These are phyloP conservation scores for Lecanicillium sp. DNA, from an alignment of 2,329 filamentous ascomycete genomes.

Conservation along the genomic window DNA sequence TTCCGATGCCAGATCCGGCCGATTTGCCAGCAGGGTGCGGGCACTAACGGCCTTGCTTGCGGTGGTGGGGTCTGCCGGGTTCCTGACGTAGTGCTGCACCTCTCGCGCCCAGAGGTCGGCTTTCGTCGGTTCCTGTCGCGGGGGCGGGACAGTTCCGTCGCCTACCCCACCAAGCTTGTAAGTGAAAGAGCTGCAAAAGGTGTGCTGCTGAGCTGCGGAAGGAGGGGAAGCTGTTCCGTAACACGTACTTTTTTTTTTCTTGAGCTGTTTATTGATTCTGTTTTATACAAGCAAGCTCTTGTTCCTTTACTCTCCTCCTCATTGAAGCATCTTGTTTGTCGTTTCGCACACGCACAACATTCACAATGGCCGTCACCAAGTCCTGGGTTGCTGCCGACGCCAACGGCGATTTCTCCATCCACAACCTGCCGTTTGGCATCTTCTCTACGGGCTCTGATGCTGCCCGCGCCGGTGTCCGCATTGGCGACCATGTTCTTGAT, in stretches of 20 bases:
- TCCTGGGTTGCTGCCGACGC: slow-evolving; percentile 11
- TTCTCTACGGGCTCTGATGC: slow-evolving; percentile 50
- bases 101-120: slow-evolving; percentile 1
- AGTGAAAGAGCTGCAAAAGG: background rate
- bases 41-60: background rate
- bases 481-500: slow-evolving; percentile 60
- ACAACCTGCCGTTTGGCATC: slow-evolving; percentile 69
- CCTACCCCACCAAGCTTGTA: background rate
- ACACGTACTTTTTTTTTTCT: background rate
- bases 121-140: slow-evolving; percentile 6
- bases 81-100: too few species aligned
- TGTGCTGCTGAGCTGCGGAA: too few species aligned
- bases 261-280: background rate
- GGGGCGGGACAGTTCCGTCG: slow-evolving; percentile 7
- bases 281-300: background rate
- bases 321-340: background rate
- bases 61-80: too few species aligned
- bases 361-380: slow-evolving; percentile 7
- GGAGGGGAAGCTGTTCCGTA: background rate
- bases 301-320: background rate
- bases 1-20: slow-evolving; percentile 1
- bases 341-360: background rate
- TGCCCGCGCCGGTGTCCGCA: slow-evolving; percentile 56
- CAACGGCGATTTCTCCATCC: slow-evolving; percentile 49
- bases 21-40: slow-evolving; percentile 2